Percentiles rank a stretch among this genome's conserved stretches.
These are phyloP conservation scores for Lactifluus subvellereus DNA, from an alignment of 768 basidiomycete genomes.

Conservation along the genomic window DNA sequence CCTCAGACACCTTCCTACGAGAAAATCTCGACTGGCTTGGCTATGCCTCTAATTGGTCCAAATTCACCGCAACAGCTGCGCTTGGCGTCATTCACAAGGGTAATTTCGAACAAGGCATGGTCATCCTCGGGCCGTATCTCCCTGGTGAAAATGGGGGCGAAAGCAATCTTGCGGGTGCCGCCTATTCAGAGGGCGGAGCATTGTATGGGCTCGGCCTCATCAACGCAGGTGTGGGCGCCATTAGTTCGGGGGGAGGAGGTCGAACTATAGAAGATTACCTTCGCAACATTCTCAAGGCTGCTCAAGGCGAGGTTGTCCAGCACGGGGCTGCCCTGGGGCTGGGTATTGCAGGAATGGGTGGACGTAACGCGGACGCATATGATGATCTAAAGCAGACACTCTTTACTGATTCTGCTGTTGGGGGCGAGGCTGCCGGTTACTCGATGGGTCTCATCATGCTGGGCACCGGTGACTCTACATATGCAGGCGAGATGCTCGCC, in stretches of 20 bases:
- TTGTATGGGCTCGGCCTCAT: conserved; percentile 92
- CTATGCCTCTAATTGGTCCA: conserved; percentile 95
- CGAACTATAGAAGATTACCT: conserved; percentile 69
- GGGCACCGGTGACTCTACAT: conserved; percentile 76
- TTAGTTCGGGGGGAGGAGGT: conserved; percentile 34
- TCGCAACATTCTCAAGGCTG: conserved; percentile 68
- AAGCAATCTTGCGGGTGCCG: conserved; percentile 68
- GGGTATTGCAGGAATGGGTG: conserved; percentile 95
- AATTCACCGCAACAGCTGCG: conserved; percentile 95
- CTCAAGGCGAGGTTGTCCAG: conserved; percentile 83
- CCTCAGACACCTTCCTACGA: conserved; percentile 87
- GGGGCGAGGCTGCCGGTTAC: conserved; percentile 93
- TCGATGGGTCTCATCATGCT: conserved; percentile 99
- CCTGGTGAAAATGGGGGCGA: conserved; percentile 68
- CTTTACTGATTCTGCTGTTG: conserved; percentile 91
- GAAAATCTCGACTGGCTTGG: conserved; percentile 97
- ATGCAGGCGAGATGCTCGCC: conserved; percentile 89
- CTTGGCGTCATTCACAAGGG: conserved; percentile 98
- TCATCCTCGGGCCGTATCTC: conserved; percentile 89
- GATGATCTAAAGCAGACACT: conserved; percentile 86
- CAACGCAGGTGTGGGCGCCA: conserved; percentile 76
- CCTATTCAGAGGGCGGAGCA: conserved; percentile 94
- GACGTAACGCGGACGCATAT: conserved; percentile 81
- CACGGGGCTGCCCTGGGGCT: conserved; percentile 96
- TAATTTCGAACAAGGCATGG: conserved; percentile 88